Evolutionary conservation across 495 filamentous ascomycete species (phyloP).

Genomic region (Darksidea phi): DNA sequence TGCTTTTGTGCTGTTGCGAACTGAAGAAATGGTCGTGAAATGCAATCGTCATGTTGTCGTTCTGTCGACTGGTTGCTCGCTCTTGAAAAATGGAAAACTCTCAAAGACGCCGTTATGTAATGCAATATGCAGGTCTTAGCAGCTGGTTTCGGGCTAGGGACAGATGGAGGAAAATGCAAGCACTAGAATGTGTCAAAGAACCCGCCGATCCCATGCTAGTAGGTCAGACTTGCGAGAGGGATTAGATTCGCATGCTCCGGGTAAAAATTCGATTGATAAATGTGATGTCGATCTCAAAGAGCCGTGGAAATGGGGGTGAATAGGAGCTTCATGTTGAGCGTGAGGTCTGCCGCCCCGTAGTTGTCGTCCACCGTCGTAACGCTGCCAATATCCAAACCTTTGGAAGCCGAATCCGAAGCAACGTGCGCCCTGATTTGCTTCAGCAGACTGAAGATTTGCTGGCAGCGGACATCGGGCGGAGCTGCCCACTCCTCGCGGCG

Average conservation of each 20-base stretch:
- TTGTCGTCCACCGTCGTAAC: slow-evolving; percentile 60
- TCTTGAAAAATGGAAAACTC: neutral
- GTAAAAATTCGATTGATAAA: neutral
- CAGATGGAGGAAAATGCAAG: neutral
- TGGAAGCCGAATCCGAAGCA: slow-evolving; percentile 50
- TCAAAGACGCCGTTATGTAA: slow-evolving; percentile 12
- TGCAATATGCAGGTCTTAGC: slow-evolving; percentile 12
- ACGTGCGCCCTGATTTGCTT: slow-evolving; percentile 58
- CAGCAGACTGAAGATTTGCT: slow-evolving; percentile 56
- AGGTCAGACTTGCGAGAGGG: too few relatives aligned
- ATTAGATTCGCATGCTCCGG: too few relatives aligned
- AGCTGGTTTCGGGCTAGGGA: slow-evolving; percentile 1
- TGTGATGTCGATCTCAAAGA: neutral
- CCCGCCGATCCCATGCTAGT: neutral
- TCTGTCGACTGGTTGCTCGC: too few relatives aligned
- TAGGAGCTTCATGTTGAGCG: slow-evolving; percentile 65
- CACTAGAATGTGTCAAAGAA: slow-evolving; percentile 1
- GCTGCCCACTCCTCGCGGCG: slow-evolving; percentile 49
- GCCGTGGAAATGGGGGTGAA: slow-evolving; percentile 43
- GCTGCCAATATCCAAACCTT: slow-evolving; percentile 57
- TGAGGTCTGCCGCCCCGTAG: slow-evolving; percentile 59
- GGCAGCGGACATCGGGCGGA: slow-evolving; percentile 56
- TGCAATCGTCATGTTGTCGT: neutral
- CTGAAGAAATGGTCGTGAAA: neutral
- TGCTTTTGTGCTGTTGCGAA: slow-evolving; percentile 22